phyloP scores from a whole-genome alignment of 768 basidiomycete species.

The Tephrocybe rancida region DNA sequence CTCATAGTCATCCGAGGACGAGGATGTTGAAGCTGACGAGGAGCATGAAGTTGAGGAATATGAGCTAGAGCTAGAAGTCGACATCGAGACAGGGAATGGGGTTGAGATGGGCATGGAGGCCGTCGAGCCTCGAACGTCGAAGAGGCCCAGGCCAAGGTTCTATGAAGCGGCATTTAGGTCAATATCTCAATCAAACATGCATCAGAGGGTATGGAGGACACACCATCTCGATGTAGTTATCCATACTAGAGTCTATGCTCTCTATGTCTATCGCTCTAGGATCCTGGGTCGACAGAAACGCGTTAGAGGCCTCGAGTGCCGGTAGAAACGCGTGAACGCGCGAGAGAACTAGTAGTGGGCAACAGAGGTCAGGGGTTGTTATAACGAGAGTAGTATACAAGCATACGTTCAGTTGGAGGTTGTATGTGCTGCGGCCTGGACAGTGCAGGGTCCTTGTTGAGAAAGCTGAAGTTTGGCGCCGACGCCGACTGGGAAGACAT shows the following conservation, averaged over 20 bases:
- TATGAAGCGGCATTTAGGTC: constrained; percentile 23
- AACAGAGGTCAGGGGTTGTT: constrained; percentile 1
- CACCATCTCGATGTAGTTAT: constrained; percentile 70
- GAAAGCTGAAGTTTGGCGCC: background rate
- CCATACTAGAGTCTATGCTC: constrained; percentile 48
- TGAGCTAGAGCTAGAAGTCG: constrained; percentile 21
- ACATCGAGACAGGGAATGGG: background rate
- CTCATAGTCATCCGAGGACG: constrained; percentile 23
- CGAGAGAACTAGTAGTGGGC: constrained; percentile 52
- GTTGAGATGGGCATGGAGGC: background rate
- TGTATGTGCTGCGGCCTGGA: constrained; percentile 28
- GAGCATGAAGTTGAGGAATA: constrained; percentile 25
- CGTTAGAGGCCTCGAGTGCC: constrained; percentile 68
- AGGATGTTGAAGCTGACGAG: constrained; percentile 2
- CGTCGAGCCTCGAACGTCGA: constrained; percentile 38
- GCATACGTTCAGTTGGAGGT: constrained; percentile 55
- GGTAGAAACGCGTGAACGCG: constrained; percentile 74
- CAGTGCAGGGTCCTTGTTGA: background rate
- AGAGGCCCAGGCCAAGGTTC: constrained; percentile 69
- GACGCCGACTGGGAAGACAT: background rate
- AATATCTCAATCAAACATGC: background rate
- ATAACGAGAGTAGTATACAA: background rate
- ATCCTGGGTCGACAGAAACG: constrained; percentile 48
- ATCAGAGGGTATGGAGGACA: constrained; percentile 2
- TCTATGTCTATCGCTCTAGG: constrained; percentile 70